Evolutionary conservation across 2,329 filamentous ascomycete genomes (phyloP), one percentile per base, ranked within the genome.

Genomic region (Aspergillus ustus): DNA sequence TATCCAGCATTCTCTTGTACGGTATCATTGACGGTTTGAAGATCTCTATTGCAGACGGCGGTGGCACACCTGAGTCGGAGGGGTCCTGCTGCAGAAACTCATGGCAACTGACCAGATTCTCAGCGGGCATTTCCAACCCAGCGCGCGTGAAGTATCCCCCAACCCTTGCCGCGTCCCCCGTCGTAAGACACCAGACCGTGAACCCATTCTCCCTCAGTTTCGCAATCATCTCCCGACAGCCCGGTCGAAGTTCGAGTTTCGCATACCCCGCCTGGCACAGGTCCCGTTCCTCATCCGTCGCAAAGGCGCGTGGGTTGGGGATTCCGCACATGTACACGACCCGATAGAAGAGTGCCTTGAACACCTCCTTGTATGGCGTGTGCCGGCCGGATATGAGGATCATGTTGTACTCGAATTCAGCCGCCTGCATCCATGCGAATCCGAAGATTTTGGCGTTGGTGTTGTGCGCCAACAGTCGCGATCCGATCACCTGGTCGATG

Each of bases 101-200:
- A 25, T 25, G 22, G 63, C 84, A 87, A 8, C 77, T 80, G 22
- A 85, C 69, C 25, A 87, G 75, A 58, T 85, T 83, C 66, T 83
- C 81, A 0, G 67, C 57, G 0, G 83, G 82, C 75, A 87, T 81
- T 1, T 82, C 77, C 9, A 86, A 73, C 0, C 81, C 82, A 0
- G 73, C 81, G 0, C 75, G 72, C n/a, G 74, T 67, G 62, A 87
- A 85, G 63, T 87, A 87, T 0, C 82, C 83, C 7, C 74, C 68
- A 2, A 87, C 84, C 6, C 84, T 73, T 51, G 77, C 70, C 2
- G 75, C 68, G 66, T 87, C 84, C 1, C 81, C 84, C 0, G 82
- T 81, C 0, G 84, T 86, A 22, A 87, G 75, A 34, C 77, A 81
- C 83, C 84, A 87, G 5, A 85, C 78, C 0, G 80, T 82, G 63